Base-by-base conservation (phyloP, 1,139 yeast genomes). In the Saccharomyces hybrid region DNA sequence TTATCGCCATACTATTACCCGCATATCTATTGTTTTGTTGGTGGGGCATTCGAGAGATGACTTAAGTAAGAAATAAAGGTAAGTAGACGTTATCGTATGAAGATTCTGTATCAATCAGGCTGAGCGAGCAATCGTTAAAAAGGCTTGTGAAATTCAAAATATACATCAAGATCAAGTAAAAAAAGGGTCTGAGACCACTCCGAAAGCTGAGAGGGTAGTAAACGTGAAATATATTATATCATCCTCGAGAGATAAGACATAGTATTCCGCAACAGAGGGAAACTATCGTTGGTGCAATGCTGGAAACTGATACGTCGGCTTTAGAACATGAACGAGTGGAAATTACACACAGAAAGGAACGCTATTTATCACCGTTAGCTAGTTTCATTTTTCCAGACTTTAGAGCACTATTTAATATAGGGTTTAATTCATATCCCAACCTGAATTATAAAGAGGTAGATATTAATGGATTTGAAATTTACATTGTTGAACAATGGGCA, bases 401-500 rank as follows among this genome's bases (percentile, higher is more conserved):
- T 59, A 73, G 76, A 53, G 84, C 85, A 0, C 74, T 82, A 12
- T 73, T 73, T 51, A 74, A 76, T 58, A 72, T 75, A 54, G 72
- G 74, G 47, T 77, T 78, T 34, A 67, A 73, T 12, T 60, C 65
- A 1, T 64, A 67, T 16, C 68, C 71, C 38, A 79, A 78, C 55
- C 71, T 65, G 64, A 53, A 79, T 4, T 72, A 64, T 55, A 62
- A 77, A 47, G 78, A 76, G 53, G 69, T 82, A 1, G 72, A 72
- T 19, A 75, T 83, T 4, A 63, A 74, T 0, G 98, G 98, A 0
- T 88, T 86, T 67, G 98, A 93, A 67, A 79, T 88, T 28, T 93
- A 93, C 66, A 75, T 93, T 51, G 96, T 91, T 9, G 98, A 93
- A 67, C 97, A 91, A 70, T 93, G 99, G 98, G 86, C 88, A 2